These are phyloP conservation scores for Cercospora sp. DNA, from an alignment of 2,329 filamentous ascomycete genomes.

Conservation along the genomic window DNA sequence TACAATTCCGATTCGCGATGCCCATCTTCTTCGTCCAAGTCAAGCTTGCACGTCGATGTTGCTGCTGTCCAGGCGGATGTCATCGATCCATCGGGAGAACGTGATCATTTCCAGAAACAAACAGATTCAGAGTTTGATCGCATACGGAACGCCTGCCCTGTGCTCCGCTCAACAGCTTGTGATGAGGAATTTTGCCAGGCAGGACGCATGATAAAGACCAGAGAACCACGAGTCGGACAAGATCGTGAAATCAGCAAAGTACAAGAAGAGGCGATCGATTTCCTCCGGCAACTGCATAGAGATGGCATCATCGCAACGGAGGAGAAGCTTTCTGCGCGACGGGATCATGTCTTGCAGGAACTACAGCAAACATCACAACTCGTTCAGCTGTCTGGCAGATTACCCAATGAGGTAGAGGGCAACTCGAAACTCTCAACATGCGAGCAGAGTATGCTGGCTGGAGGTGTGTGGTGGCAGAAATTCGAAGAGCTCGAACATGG, in stretches of 20 bases:
- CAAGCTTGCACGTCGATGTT: not conserved
- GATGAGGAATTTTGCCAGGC: conserved; percentile 12
- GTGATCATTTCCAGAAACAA: too few relatives aligned
- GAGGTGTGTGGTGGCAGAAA: conserved; percentile 2
- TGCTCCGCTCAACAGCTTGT: conserved; percentile 7
- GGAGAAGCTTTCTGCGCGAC: not conserved
- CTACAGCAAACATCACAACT: not conserved
- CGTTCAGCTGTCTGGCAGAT: not conserved
- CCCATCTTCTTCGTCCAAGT: not conserved
- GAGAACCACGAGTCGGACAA: conserved; percentile 13
- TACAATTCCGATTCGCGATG: not conserved
- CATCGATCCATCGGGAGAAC: not conserved
- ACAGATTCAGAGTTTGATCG: conserved; percentile 25
- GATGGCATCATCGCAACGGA: conserved; percentile 10
- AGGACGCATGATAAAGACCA: conserved; percentile 17
- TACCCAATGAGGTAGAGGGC: not conserved
- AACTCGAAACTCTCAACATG: not conserved
- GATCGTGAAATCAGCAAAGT: not conserved
- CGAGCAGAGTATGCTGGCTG: not conserved
- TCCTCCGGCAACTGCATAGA: conserved; percentile 4
- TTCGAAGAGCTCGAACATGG: conserved; percentile 11
- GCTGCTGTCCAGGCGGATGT: not conserved
- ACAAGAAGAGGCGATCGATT: conserved; percentile 10
- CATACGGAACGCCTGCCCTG: conserved; percentile 9
- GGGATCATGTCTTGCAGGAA: not conserved